Evolutionary conservation across 1,284 basidiomycete species (phyloP).

Genomic region (Ganoderma meredithae): DNA sequence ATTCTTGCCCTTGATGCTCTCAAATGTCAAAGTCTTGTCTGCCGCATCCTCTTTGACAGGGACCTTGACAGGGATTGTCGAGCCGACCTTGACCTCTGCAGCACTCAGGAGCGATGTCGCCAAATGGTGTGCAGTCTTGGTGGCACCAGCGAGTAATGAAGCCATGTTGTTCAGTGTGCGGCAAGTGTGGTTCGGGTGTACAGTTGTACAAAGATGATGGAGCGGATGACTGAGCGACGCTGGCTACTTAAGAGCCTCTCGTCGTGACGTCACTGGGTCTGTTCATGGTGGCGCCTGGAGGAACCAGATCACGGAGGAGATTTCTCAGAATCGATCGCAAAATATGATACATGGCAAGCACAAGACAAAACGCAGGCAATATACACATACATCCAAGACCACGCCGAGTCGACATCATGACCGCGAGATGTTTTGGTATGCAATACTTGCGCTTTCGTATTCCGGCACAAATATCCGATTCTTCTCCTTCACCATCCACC

Average conservation of each 20-base stretch:
- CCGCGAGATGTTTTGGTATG: conserved; percentile 79
- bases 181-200: neutral
- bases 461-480: conserved; percentile 73
- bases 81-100: conserved; percentile 56
- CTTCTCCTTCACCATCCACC: conserved; percentile 74
- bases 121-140: conserved; percentile 62
- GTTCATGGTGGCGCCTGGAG: neutral
- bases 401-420: conserved; percentile 47
- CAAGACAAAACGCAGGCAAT: neutral
- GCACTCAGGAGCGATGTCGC: conserved; percentile 56
- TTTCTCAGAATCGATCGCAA: neutral
- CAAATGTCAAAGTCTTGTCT: conserved; percentile 56
- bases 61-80: conserved; percentile 45
- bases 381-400: neutral
- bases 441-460: conserved; percentile 75
- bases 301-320: neutral
- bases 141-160: conserved; percentile 8
- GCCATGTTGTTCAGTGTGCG: neutral
- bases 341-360: conserved; percentile 7
- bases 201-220: neutral
- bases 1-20: conserved; percentile 67
- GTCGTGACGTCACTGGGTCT: neutral
- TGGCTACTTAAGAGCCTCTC: neutral
- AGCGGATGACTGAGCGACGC: neutral
- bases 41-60: conserved; percentile 66